phyloP scores from a whole-genome alignment of 1,139 yeast species.

The Pichia sp. region DNA sequence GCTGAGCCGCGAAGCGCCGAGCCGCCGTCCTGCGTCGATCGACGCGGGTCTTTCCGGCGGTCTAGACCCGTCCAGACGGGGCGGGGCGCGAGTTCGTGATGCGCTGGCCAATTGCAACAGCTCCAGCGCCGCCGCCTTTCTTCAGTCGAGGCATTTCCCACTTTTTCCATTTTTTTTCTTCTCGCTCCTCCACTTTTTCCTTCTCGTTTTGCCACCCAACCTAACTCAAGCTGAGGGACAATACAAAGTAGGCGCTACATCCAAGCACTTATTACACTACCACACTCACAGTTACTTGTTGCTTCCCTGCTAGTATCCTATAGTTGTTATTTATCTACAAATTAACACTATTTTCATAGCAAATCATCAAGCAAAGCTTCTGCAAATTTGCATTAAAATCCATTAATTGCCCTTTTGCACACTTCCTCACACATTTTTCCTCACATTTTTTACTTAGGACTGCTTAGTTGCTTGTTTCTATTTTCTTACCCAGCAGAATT shows the following conservation, averaged over 20 bases:
- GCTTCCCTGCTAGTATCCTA: background rate
- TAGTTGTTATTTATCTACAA: background rate
- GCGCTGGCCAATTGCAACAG: no score
- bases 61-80: no score
- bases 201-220: slow-evolving; percentile 19
- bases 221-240: background rate
- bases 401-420: background rate
- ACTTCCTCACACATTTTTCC: background rate
- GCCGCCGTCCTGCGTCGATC: no score
- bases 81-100: no score
- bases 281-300: background rate
- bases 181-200: background rate
- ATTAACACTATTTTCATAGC: background rate
- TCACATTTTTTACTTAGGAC: slow-evolving; percentile 17
- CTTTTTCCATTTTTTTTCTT: background rate
- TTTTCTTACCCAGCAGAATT: background rate
- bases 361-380: background rate
- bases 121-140: background rate
- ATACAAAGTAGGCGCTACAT: background rate
- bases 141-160: background rate
- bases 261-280: background rate
- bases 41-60: no score
- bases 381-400: background rate
- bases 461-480: slow-evolving; percentile 25
- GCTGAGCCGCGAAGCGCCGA: no score